These are phyloP conservation scores for Trichomonas gallinae DNA, from an alignment of 208 protist species.

Conservation along the genomic window DNA sequence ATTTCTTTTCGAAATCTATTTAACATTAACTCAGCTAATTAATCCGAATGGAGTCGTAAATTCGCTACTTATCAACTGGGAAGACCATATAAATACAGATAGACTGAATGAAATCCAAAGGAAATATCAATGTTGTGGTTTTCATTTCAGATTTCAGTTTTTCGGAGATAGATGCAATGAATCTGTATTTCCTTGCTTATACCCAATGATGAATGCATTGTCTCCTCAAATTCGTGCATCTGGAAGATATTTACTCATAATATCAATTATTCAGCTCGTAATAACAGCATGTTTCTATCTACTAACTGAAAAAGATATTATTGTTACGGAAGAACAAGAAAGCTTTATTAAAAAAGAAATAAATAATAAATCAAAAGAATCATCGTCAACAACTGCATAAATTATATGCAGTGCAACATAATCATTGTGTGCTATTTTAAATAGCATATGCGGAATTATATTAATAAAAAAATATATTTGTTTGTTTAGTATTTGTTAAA, in stretches of 20 bases:
- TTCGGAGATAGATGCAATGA: neutral
- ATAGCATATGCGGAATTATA: no score
- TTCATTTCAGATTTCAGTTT: neutral
- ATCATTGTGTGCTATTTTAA: no score
- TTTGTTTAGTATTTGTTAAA: no score
- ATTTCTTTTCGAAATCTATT: neutral
- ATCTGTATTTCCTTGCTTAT: neutral
- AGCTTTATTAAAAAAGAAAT: neutral
- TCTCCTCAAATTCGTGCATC: neutral
- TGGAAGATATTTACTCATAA: neutral
- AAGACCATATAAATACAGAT: neutral
- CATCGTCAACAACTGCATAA: no score
- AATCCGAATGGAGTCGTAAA: neutral
- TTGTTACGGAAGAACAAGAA: neutral
- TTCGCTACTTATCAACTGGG: neutral
- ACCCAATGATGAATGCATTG: neutral
- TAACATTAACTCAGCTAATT: neutral
- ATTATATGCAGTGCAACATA: no score
- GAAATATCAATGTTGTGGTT: neutral
- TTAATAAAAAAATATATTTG: no score
- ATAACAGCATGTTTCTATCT: neutral
- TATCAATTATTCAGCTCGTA: neutral
- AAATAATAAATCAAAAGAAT: no score
- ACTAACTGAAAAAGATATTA: neutral
- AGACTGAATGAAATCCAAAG: neutral